A percentile compares a stretch with the other conserved stretches of the same genome.
phyloP scores from a whole-genome alignment of 2,329 filamentous ascomycete genomes.

The Dactylonectria estremocensis region DNA sequence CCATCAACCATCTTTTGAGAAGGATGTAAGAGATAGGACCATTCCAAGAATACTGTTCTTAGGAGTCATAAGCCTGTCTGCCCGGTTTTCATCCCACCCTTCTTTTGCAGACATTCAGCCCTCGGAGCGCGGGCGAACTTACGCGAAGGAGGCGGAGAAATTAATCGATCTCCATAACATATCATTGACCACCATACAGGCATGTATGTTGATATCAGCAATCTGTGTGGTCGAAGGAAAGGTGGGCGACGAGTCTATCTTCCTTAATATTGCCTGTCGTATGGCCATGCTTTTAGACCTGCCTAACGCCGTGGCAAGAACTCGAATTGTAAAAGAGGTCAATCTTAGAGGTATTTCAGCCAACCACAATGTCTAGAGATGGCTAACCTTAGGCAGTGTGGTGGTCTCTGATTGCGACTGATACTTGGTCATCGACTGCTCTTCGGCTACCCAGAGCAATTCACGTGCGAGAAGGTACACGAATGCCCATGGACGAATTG shows the following conservation, averaged over 20 bases:
- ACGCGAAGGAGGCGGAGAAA: slow-evolving; percentile 19
- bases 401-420: slow-evolving; percentile 42
- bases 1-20: background rate
- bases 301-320: slow-evolving; percentile 48
- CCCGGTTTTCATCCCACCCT: slow-evolving; percentile 16
- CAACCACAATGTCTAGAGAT: background rate
- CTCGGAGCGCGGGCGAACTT: slow-evolving; percentile 16
- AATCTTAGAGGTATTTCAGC: slow-evolving; percentile 49
- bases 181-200: slow-evolving; percentile 51
- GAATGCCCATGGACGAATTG: slow-evolving; percentile 55
- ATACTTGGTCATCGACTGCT: slow-evolving; percentile 43
- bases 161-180: slow-evolving; percentile 19
- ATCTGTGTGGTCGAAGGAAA: slow-evolving; percentile 54
- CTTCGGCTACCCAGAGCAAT: slow-evolving; percentile 38
- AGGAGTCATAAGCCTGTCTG: slow-evolving; percentile 4
- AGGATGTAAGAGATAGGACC: background rate
- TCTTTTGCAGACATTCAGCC: slow-evolving; percentile 1
- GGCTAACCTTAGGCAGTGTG: slow-evolving; percentile 31
- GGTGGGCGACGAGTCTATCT: slow-evolving; percentile 55
- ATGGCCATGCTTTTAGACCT: slow-evolving; percentile 56
- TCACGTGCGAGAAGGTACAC: slow-evolving; percentile 38
- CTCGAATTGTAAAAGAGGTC: slow-evolving; percentile 53
- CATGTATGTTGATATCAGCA: slow-evolving; percentile 56
- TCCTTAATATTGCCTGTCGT: slow-evolving; percentile 56
- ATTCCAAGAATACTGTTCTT: slow-evolving; percentile 7